phyloP scores from a whole-genome alignment of 1,284 basidiomycete species.

The Anthracocystis walkeri region DNA sequence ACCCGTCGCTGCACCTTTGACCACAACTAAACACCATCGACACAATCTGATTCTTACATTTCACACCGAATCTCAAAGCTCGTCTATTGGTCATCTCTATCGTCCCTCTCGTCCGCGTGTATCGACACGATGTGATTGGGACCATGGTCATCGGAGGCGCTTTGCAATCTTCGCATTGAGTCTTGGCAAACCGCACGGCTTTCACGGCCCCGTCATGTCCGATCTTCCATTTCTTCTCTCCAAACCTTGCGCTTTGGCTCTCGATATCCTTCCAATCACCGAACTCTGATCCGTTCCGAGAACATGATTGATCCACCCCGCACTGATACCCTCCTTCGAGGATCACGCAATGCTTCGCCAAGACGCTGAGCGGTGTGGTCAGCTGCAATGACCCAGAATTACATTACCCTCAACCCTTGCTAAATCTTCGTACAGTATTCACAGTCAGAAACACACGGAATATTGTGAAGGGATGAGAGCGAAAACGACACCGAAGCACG shows the following conservation, averaged over 20 bases:
- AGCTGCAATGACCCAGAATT: not conserved
- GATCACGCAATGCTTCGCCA: constrained; percentile 6
- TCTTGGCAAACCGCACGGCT: not conserved
- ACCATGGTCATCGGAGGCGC: too few relatives aligned
- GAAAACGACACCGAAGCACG: not conserved
- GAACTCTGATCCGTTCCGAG: not conserved
- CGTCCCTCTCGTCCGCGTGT: not conserved
- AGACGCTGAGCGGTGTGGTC: not conserved
- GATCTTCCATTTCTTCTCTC: too few relatives aligned
- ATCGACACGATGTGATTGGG: too few relatives aligned
- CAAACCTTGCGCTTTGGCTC: not conserved
- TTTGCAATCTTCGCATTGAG: not conserved
- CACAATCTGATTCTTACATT: constrained; percentile 1
- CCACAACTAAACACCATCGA: not conserved
- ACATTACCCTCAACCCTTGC: not conserved
- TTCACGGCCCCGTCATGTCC: too few relatives aligned
- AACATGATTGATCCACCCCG: constrained; percentile 3
- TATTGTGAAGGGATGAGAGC: not conserved
- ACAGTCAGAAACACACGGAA: not conserved
- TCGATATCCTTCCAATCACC: constrained; percentile 1
- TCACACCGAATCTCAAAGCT: too few relatives aligned
- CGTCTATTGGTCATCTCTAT: not conserved
- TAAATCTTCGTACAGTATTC: too few relatives aligned
- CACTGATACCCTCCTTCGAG: not conserved
- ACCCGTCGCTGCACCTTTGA: too few relatives aligned